Conservation (phyloP, 2,329 filamentous ascomycete genomes). For the Coleophoma cylindrospora region DNA sequence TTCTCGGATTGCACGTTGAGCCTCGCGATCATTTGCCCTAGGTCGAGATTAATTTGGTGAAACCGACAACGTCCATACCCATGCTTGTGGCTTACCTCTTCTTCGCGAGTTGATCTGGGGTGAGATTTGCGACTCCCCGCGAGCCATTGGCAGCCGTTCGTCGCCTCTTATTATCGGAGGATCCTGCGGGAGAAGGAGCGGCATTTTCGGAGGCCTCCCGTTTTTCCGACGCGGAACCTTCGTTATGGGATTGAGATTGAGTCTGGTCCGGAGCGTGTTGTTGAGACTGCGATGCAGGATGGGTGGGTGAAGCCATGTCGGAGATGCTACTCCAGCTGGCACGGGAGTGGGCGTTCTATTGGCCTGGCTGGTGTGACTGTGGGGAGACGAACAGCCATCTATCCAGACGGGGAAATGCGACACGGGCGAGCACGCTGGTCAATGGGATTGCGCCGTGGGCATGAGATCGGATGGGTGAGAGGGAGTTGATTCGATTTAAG, state of each 20-base stretch:
- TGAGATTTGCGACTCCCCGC: conserved; percentile 76
- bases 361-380: no score
- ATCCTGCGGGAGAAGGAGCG: background rate
- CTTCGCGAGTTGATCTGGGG: conserved; percentile 80
- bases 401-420: no score
- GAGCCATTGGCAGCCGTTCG: conserved; percentile 55
- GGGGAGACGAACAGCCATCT: no score
- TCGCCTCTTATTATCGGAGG: conserved; percentile 28
- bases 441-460: background rate
- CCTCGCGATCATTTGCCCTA: conserved; percentile 79
- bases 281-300: background rate
- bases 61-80: conserved; percentile 16
- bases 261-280: no score
- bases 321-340: no score
- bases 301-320: background rate
- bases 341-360: no score
- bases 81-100: conserved; percentile 48
- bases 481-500: background rate
- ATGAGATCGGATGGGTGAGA: background rate
- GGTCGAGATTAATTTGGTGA: no score
- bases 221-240: background rate
- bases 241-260: no score
- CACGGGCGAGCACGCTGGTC: no score
- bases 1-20: conserved; percentile 81
- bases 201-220: background rate